phyloP scores from a whole-genome alignment of 331 rosid genomes.

The Pyracantha coccinea region DNA sequence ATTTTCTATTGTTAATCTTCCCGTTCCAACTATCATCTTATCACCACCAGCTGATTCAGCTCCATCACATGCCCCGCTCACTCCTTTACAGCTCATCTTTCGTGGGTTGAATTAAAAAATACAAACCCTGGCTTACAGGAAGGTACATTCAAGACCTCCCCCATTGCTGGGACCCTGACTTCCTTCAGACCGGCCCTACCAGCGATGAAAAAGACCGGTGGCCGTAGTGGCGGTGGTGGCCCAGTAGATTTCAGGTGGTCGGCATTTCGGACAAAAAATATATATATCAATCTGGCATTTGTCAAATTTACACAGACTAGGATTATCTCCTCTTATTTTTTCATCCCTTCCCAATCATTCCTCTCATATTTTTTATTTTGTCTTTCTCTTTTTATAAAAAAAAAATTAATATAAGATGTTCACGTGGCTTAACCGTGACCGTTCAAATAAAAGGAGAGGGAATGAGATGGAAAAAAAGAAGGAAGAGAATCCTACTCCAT shows the following conservation, averaged over 20 bases:
- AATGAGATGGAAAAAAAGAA: too few relatives aligned
- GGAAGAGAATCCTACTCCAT: too few relatives aligned
- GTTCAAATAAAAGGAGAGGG: too few relatives aligned
- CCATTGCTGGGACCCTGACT: not conserved
- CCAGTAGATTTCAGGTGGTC: constrained; percentile 5
- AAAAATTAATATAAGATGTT: too few relatives aligned
- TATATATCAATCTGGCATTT: not conserved
- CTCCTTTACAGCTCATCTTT: constrained; percentile 1
- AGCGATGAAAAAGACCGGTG: not conserved
- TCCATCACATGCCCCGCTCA: not conserved
- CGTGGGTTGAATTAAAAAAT: not conserved
- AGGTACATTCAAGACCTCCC: not conserved
- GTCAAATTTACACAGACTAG: not conserved
- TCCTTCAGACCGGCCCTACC: not conserved
- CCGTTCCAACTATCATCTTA: not conserved
- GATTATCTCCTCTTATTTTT: too few relatives aligned
- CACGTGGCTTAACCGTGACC: too few relatives aligned
- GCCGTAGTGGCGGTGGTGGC: not conserved
- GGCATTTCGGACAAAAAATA: not conserved
- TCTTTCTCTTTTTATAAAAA: too few relatives aligned
- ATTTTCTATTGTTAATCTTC: not conserved
- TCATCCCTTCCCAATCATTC: too few relatives aligned
- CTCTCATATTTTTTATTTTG: too few relatives aligned
- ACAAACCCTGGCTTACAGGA: not conserved
- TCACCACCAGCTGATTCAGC: not conserved